Conservation (phyloP, 768 basidiomycete genomes). For the Sporobolomyces roseus region DNA sequence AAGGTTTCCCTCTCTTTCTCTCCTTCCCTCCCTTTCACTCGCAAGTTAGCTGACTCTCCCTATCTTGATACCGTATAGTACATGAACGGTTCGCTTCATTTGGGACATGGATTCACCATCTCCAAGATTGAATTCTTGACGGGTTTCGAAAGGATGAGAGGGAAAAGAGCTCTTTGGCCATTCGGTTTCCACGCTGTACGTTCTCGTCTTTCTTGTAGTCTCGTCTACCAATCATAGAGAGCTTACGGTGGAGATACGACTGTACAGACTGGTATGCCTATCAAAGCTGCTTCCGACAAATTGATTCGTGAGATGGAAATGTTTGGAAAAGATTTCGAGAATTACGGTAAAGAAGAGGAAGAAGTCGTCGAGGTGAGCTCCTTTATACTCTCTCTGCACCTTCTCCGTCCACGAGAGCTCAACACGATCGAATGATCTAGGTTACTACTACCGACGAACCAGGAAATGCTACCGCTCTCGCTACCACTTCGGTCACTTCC, state of each 20-base stretch:
- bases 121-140: constrained; percentile 96
- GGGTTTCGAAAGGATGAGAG: constrained; percentile 90
- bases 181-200: constrained; percentile 79
- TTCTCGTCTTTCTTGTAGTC: not conserved
- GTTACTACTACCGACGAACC: constrained; percentile 49
- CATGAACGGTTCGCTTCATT: constrained; percentile 96
- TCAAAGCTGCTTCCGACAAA: constrained; percentile 98
- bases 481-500: constrained; percentile 46
- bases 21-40: not conserved
- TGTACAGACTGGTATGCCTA: constrained; percentile 82
- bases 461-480: constrained; percentile 46
- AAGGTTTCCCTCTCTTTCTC: not conserved
- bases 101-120: constrained; percentile 97
- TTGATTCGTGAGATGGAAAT: constrained; percentile 94
- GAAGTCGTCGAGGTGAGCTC: constrained; percentile 50
- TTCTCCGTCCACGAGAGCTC: not conserved
- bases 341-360: constrained; percentile 55
- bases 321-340: constrained; percentile 85
- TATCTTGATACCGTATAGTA: constrained; percentile 57
- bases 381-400: not conserved
- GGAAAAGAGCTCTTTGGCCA: constrained; percentile 92
- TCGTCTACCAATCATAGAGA: too few relatives aligned
- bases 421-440: constrained; percentile 39
- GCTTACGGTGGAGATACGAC: too few relatives aligned
- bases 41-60: not conserved